Conservation (phyloP, 1,284 basidiomycete genomes). For the Cystodermella granulosa region DNA sequence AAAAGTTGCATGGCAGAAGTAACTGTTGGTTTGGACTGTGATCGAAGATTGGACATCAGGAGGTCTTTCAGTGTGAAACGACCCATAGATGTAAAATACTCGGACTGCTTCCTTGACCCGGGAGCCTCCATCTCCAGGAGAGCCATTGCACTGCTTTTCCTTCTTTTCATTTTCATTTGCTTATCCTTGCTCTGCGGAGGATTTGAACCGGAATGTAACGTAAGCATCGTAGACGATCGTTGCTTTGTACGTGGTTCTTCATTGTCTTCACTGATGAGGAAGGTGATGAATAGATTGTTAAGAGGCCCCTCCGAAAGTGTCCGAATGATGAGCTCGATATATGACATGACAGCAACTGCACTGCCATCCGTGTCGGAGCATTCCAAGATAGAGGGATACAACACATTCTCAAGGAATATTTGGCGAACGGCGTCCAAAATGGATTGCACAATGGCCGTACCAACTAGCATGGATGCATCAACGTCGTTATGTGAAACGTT, state of each 20-base stretch:
- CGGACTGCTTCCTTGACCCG: slow-evolving; percentile 58
- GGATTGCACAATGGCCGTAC: slow-evolving; percentile 72
- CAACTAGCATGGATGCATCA: slow-evolving; percentile 62
- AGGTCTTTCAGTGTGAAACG: slow-evolving; percentile 89
- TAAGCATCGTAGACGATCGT: slow-evolving; percentile 41
- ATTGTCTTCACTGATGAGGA: slow-evolving; percentile 79
- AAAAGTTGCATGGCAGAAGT: slow-evolving; percentile 77
- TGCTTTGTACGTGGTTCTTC: slow-evolving; percentile 54
- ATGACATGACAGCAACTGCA: slow-evolving; percentile 94
- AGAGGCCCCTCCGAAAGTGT: slow-evolving; percentile 70
- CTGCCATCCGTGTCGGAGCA: slow-evolving; percentile 91
- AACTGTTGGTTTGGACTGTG: slow-evolving; percentile 57
- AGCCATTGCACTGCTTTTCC: slow-evolving; percentile 81
- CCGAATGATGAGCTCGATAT: slow-evolving; percentile 83
- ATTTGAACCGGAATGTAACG: slow-evolving; percentile 43
- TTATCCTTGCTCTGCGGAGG: slow-evolving; percentile 37
- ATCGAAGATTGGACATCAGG: slow-evolving; percentile 71
- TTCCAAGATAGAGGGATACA: slow-evolving; percentile 91
- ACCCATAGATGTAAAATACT: slow-evolving; percentile 80
- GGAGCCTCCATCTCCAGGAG: slow-evolving; percentile 80
- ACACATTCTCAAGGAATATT: slow-evolving; percentile 88
- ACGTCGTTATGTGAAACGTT: slow-evolving; percentile 50
- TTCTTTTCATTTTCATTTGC: slow-evolving; percentile 48
- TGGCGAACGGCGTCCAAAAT: slow-evolving; percentile 78
- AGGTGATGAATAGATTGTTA: slow-evolving; percentile 67